Conservation (phyloP, 768 basidiomycete genomes). For the Trametes villosa region DNA sequence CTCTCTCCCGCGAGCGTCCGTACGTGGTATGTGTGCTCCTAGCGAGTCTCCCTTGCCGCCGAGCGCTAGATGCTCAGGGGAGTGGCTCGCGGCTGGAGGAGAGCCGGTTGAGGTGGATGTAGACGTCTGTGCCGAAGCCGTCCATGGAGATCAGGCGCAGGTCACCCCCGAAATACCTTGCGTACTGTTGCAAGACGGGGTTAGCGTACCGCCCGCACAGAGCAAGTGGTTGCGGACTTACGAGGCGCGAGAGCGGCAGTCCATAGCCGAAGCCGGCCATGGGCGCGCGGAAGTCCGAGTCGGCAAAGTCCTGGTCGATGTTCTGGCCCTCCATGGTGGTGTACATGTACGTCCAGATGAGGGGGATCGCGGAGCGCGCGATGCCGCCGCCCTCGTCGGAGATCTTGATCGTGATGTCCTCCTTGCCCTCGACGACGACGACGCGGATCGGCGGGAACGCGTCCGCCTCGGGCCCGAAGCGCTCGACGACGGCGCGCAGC, state of each 20-base stretch:
- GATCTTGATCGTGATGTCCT: constrained; percentile 99
- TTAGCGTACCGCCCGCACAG: not conserved
- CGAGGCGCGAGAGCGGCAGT: constrained; percentile 87
- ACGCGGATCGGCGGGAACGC: constrained; percentile 91
- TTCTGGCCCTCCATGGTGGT: constrained; percentile 78
- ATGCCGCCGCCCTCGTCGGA: constrained; percentile 97
- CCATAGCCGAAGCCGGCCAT: constrained; percentile 99
- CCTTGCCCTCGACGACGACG: constrained; percentile 94
- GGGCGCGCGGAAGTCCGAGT: constrained; percentile 92
- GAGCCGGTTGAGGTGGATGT: constrained; percentile 87
- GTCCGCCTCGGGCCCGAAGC: constrained; percentile 83
- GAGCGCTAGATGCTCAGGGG: constrained; percentile 42
- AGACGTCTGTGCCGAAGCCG: constrained; percentile 94
- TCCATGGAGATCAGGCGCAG: constrained; percentile 96
- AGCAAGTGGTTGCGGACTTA: constrained; percentile 42
- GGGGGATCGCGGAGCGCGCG: constrained; percentile 82
- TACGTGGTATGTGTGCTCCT: not conserved
- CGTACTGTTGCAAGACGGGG: constrained; percentile 60
- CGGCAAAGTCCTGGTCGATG: constrained; percentile 78
- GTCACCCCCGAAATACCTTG: constrained; percentile 94
- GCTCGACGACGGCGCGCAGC: constrained; percentile 93
- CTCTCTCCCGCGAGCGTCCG: not conserved
- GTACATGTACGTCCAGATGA: constrained; percentile 99
- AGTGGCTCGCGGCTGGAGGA: constrained; percentile 83
- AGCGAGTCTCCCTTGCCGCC: not conserved